phyloP scores from a whole-genome alignment of 2,329 filamentous ascomycete genomes.

The Neodidymelliopsis sp. region DNA sequence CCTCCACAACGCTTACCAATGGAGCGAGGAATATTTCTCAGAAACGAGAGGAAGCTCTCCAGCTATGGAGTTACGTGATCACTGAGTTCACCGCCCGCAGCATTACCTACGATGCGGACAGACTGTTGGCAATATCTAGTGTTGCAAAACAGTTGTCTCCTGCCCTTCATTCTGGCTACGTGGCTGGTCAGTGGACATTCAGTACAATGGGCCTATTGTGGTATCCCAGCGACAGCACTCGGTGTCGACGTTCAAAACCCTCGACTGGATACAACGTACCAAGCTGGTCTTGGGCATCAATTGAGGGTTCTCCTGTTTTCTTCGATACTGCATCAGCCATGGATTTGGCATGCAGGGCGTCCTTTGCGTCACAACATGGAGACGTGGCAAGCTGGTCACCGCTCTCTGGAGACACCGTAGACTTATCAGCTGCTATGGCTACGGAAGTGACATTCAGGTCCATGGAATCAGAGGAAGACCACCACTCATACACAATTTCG shows the following conservation, averaged over 20 bases:
- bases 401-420: conserved; percentile 36
- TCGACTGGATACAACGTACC: conserved; percentile 33
- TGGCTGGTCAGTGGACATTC: conserved; percentile 48
- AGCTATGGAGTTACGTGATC: conserved; percentile 47
- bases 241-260: conserved; percentile 34
- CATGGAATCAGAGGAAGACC: conserved; percentile 9
- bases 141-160: conserved; percentile 40
- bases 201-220: conserved; percentile 45
- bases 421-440: conserved; percentile 45
- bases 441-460: conserved; percentile 38
- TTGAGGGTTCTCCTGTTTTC: conserved; percentile 46
- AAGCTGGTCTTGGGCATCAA: conserved; percentile 48
- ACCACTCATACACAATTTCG: conserved; percentile 31
- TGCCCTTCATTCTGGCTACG: conserved; percentile 41
- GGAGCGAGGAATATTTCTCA: conserved; percentile 23
- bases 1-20: conserved; percentile 35
- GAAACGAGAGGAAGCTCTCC: conserved; percentile 39
- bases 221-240: conserved; percentile 43
- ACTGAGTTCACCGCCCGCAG: conserved; percentile 47
- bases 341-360: conserved; percentile 44
- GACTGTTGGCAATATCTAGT: conserved; percentile 40
- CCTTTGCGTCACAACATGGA: conserved; percentile 34
- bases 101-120: conserved; percentile 44
- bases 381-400: conserved; percentile 41
- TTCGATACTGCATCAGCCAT: conserved; percentile 48